Evolutionary conservation across 1,139 yeast genomes (phyloP).

Genomic region (Candida sojae): DNA sequence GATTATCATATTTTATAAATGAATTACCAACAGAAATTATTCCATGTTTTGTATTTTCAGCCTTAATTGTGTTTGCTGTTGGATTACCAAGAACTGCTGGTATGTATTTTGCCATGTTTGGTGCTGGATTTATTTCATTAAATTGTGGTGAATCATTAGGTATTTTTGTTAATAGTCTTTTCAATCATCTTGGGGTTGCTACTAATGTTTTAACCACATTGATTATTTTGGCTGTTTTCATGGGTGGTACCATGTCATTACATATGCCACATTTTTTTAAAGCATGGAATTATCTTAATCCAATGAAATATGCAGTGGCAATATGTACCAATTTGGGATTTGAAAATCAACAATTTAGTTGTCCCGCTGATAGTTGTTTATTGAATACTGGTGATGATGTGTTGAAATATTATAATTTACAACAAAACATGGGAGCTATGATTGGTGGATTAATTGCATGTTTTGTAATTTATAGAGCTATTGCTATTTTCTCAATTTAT

Average conservation of each 20-base stretch:
- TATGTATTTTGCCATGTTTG: slow-evolving; percentile 67
- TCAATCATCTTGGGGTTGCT: slow-evolving; percentile 78
- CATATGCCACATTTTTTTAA: slow-evolving; percentile 68
- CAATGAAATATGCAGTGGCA: slow-evolving; percentile 70
- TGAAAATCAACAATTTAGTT: slow-evolving; percentile 31
- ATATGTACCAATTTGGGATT: slow-evolving; percentile 45
- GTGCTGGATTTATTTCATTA: slow-evolving; percentile 54
- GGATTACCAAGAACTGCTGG: slow-evolving; percentile 72
- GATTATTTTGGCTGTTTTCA: slow-evolving; percentile 68
- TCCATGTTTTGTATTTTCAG: slow-evolving; percentile 59
- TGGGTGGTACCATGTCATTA: slow-evolving; percentile 87
- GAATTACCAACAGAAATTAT: slow-evolving; percentile 76
- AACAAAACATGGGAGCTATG: slow-evolving; percentile 28
- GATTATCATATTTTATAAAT: slow-evolving; percentile 60
- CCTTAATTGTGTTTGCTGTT: slow-evolving; percentile 64
- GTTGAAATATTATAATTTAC: slow-evolving; percentile 33
- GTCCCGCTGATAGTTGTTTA: slow-evolving; percentile 29
- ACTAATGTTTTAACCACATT: slow-evolving; percentile 67
- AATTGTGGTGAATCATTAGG: slow-evolving; percentile 86
- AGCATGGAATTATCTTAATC: slow-evolving; percentile 73
- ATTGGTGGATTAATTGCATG: slow-evolving; percentile 42
- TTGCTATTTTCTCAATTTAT: slow-evolving; percentile 29
- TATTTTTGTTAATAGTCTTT: slow-evolving; percentile 71
- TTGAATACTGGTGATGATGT: slow-evolving; percentile 38
- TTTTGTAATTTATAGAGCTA: slow-evolving; percentile 32